Evolutionary conservation across 176 grass and related monocot species (phyloP).

Genomic region (Poa annua): DNA sequence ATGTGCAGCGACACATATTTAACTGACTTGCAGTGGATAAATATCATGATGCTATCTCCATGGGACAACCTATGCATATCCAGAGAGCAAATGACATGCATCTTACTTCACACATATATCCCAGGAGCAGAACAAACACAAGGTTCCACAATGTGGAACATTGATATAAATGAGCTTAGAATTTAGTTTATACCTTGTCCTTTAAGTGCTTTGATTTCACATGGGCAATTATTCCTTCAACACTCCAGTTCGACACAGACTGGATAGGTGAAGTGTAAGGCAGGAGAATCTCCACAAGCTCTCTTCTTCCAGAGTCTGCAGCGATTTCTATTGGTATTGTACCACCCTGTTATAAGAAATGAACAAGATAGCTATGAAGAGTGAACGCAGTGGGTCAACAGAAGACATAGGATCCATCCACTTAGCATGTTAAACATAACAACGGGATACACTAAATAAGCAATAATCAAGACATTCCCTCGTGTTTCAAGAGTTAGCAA

Average conservation of each 20-base stretch:
- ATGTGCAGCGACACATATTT: too few species aligned
- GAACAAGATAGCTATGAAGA: background rate
- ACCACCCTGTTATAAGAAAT: background rate
- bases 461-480: background rate
- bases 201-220: constrained; percentile 18
- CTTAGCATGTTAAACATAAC: constrained; percentile 9
- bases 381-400: background rate
- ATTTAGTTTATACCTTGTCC: background rate
- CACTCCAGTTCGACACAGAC: constrained; percentile 41
- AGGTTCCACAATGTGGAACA: background rate
- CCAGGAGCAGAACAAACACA: background rate
- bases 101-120: constrained; percentile 13
- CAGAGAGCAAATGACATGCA: background rate
- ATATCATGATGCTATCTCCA: too few species aligned
- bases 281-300: constrained; percentile 44
- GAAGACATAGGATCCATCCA: background rate
- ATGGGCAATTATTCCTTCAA: constrained; percentile 48
- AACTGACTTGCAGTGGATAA: too few species aligned
- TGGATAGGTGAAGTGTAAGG: constrained; percentile 42
- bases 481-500: background rate
- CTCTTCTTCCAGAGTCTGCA: constrained; percentile 38
- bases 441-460: background rate
- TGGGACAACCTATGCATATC: too few species aligned
- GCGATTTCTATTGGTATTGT: constrained; percentile 43
- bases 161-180: background rate